These are phyloP conservation scores for thale cress (Arabidopsis thaliana) DNA, from an alignment of 345 rosid genomes.

Conservation along the genomic window TAIR10.1 NC_003070.9:2428501-2429000, in stretches of 20 bases:
- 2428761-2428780: background rate
- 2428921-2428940: background rate
- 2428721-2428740: background rate
- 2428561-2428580: constrained; percentile 4
- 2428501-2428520: background rate
- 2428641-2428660: constrained; percentile 59
- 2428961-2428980: constrained; percentile 10
- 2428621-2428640: constrained; percentile 67
- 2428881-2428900: background rate
- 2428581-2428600: constrained; percentile 49
- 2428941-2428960: constrained; percentile 16
- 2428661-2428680: constrained; percentile 69
- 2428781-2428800: constrained; percentile 17
- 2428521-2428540: background rate
- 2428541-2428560: constrained; percentile 4
- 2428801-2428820: constrained; percentile 17
- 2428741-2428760: constrained; percentile 8
- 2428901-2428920: constrained; percentile 8
- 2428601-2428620: constrained; percentile 87
- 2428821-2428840: background rate
- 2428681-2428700: constrained; percentile 70
- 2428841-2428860: background rate
- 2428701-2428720: constrained; percentile 40
- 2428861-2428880: background rate
- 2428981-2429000: background rate